phyloP scores from a whole-genome alignment of 805 yeast species.

The Lipomyces yamanashiensis region DNA sequence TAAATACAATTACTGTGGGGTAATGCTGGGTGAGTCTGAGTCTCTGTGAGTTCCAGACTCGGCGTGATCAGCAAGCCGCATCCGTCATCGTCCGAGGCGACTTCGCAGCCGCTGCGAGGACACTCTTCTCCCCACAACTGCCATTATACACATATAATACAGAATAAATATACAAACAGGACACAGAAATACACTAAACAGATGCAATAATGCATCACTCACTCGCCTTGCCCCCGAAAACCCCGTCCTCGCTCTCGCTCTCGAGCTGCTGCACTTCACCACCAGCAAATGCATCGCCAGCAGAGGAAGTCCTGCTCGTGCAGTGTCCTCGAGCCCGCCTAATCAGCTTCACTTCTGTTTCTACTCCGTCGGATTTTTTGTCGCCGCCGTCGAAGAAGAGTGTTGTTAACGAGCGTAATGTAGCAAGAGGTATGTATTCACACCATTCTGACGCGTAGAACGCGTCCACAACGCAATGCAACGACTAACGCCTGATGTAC shows the following conservation, averaged over 20 bases:
- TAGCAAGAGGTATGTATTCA: not conserved
- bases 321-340: slow-evolving; percentile 8
- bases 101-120: not conserved
- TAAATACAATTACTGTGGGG: too few relatives aligned
- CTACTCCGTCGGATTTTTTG: not conserved
- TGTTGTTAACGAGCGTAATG: slow-evolving; percentile 5
- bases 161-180: too few relatives aligned
- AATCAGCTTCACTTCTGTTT: slow-evolving; percentile 3
- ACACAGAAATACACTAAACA: not conserved
- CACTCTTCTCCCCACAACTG: not conserved
- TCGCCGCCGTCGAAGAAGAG: not conserved
- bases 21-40: too few relatives aligned
- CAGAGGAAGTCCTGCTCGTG: slow-evolving; percentile 6
- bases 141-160: too few relatives aligned
- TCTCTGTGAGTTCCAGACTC: not conserved
- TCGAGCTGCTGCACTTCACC: not conserved
- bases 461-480: not conserved
- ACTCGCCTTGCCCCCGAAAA: not conserved
- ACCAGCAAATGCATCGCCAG: not conserved
- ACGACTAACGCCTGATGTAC: not conserved
- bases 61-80: slow-evolving; percentile 3
- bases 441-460: not conserved
- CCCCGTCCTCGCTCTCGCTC: not conserved
- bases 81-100: not conserved
- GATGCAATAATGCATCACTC: not conserved